A percentile compares a stretch with the other conserved stretches of the same genome.
Conservation (phyloP, 78 protist genomes). For the Bigelowiella natans region DNA sequence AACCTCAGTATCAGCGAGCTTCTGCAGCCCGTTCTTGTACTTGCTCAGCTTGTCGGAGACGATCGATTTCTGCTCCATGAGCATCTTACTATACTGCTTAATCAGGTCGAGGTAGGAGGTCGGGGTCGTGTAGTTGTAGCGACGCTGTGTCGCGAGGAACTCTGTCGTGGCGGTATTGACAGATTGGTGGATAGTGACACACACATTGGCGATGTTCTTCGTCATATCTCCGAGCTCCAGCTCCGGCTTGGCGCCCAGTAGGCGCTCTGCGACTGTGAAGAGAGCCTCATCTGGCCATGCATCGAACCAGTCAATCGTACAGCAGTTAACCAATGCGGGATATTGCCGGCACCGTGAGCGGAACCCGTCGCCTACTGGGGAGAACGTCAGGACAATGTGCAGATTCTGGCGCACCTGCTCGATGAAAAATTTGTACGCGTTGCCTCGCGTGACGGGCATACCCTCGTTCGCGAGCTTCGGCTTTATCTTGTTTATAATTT, state of each 20-base stretch:
- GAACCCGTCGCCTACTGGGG: constrained; percentile 75
- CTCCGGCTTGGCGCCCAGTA: constrained; percentile 24
- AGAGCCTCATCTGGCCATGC: constrained; percentile 63
- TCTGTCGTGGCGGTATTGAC: not conserved
- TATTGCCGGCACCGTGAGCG: constrained; percentile 62
- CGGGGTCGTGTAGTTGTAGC: constrained; percentile 28
- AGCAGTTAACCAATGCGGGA: constrained; percentile 62
- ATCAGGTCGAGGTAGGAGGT: constrained; percentile 23
- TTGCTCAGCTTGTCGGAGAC: constrained; percentile 15
- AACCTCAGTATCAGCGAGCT: constrained; percentile 51
- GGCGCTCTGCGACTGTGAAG: not conserved
- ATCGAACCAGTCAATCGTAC: constrained; percentile 83
- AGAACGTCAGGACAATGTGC: constrained; percentile 73
- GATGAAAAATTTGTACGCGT: constrained; percentile 10
- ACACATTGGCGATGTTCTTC: not conserved
- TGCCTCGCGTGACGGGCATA: not conserved
- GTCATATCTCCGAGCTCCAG: not conserved
- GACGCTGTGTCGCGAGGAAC: constrained; percentile 16
- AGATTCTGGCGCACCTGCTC: constrained; percentile 47
- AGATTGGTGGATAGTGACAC: constrained; percentile 25
- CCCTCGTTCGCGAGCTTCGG: not conserved
- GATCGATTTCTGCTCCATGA: not conserved
- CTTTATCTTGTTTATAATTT: not conserved
- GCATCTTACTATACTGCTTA: constrained; percentile 18
- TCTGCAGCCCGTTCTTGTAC: constrained; percentile 48